Percentiles rank a stretch among this genome's conserved stretches.
These are phyloP conservation scores for Kazachstania psychrophila DNA, from an alignment of 805 yeast species.

Conservation along the genomic window DNA sequence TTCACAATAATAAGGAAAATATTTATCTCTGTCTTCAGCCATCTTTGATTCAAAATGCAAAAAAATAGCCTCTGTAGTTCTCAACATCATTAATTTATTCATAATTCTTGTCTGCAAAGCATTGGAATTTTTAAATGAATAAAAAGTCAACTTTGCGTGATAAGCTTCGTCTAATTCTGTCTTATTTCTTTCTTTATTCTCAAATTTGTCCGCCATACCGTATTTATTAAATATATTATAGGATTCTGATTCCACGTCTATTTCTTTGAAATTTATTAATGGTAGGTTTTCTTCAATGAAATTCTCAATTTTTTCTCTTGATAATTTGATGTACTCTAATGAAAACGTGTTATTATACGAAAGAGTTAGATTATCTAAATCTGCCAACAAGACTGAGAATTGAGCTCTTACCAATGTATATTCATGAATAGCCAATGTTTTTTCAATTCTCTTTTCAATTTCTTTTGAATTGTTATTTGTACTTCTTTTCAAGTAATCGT, in stretches of 20 bases:
- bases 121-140: slow-evolving; percentile 11
- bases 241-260: background rate
- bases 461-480: background rate
- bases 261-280: slow-evolving; percentile 6
- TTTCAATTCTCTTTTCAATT: slow-evolving; percentile 5
- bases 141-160: slow-evolving; percentile 3
- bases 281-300: slow-evolving; percentile 18
- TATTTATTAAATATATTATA: too few species aligned
- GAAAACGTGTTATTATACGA: slow-evolving; percentile 17
- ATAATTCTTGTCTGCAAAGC: slow-evolving; percentile 21
- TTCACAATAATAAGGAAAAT: slow-evolving; percentile 16
- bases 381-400: slow-evolving; percentile 19
- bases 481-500: background rate
- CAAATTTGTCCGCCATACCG: too few species aligned
- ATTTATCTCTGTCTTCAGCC: slow-evolving; percentile 7
- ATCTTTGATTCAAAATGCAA: slow-evolving; percentile 22
- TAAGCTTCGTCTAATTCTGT: background rate
- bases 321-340: slow-evolving; percentile 13
- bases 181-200: background rate
- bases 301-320: slow-evolving; percentile 15
- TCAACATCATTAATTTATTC: slow-evolving; percentile 18
- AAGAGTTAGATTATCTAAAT: slow-evolving; percentile 22
- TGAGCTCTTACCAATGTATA: slow-evolving; percentile 19
- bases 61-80: slow-evolving; percentile 23
- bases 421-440: slow-evolving; percentile 16